These are phyloP conservation scores for Cryphonectria japonica DNA, from an alignment of 2,329 filamentous ascomycete species.

Conservation along the genomic window DNA sequence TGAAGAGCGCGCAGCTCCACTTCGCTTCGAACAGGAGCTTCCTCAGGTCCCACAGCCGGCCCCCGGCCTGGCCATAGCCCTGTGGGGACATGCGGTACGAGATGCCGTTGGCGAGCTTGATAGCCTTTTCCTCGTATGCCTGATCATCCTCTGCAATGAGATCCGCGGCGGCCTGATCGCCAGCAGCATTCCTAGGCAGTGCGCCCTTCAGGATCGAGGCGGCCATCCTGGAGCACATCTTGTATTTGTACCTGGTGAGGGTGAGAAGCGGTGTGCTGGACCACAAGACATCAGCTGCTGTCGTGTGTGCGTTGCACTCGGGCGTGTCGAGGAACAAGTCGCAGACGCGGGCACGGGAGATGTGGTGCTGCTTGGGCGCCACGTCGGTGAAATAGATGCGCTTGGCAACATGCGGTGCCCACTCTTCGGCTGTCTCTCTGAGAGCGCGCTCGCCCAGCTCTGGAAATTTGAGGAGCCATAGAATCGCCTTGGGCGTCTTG, in stretches of 20 bases:
- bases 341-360: conserved; percentile 86
- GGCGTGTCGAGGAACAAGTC: conserved; percentile 97
- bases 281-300: conserved; percentile 95
- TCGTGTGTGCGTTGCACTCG: conserved; percentile 98
- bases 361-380: conserved; percentile 92
- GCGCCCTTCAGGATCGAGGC: conserved; percentile 92
- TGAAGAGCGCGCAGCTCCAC: conserved; percentile 86
- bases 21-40: conserved; percentile 81
- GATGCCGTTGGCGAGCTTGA: conserved; percentile 66
- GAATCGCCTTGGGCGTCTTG: conserved; percentile 80
- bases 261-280: conserved; percentile 92
- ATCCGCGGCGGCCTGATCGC: conserved; percentile 69
- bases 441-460: conserved; percentile 90
- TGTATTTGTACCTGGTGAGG: conserved; percentile 88
- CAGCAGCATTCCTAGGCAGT: conserved; percentile 72
- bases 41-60: conserved; percentile 77
- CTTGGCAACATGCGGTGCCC: conserved; percentile 84
- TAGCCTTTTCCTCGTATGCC: conserved; percentile 81
- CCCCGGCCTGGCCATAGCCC: conserved; percentile 59
- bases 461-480: conserved; percentile 97
- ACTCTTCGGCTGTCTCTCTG: conserved; percentile 74
- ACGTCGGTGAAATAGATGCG: conserved; percentile 96
- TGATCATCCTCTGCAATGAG: conserved; percentile 78
- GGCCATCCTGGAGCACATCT: conserved; percentile 99
- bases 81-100: conserved; percentile 55